Evolutionary conservation across 1,284 basidiomycete species (phyloP), one percentile per base, ranked within the genome.

Genomic region (Moesziomyces sp.): DNA sequence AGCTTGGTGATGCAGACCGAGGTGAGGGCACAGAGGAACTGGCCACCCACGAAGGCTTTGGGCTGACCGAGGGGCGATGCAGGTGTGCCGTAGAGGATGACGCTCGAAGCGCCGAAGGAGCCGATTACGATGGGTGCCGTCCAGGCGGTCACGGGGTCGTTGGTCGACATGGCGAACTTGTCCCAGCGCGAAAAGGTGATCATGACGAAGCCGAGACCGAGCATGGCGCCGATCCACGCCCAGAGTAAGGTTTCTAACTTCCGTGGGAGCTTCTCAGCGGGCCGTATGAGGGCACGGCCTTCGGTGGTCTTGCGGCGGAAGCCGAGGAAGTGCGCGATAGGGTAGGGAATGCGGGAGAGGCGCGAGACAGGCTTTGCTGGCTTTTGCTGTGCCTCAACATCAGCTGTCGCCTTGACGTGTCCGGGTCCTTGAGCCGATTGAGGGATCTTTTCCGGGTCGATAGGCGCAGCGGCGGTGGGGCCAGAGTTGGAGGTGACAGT

Each of bases 21-120:
- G 52, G 44, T 44, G 28, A 78, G 56, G 6, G 76, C 76, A 2
- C 43, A 76, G 50, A 78, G 49, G 33, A 73, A 70, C 35, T 78
- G 76, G 14, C 76, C 76, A 0, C 58, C 66, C 5, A 76, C 52
- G 30, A 78, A 78, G 1, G 62, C 58, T 23, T 59, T 60, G 1
- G 76, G 76, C 50, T 78, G 76, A 26, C 65, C 66, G 11, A 78
- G 54, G 0, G 76, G 76, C 1, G 68, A 72, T 10, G 70, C 62
- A 10, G 76, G 76, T 3, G 69, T 61, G 40, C 69, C 76, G 56
- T 75, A 78, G 46, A 78, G 68, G 38, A 78, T 70, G 51, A 78
- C 72, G 44, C 65, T 63, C 6, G 67, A 69, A 40, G 76, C 76
- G 49, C 76, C 76, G 23, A 78, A 78, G 19, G 69, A 73, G 46